Evolutionary conservation across 257 asterid species (phyloP), one percentile per base, ranked within the genome.

Genomic region (Jasminum sambac): DNA sequence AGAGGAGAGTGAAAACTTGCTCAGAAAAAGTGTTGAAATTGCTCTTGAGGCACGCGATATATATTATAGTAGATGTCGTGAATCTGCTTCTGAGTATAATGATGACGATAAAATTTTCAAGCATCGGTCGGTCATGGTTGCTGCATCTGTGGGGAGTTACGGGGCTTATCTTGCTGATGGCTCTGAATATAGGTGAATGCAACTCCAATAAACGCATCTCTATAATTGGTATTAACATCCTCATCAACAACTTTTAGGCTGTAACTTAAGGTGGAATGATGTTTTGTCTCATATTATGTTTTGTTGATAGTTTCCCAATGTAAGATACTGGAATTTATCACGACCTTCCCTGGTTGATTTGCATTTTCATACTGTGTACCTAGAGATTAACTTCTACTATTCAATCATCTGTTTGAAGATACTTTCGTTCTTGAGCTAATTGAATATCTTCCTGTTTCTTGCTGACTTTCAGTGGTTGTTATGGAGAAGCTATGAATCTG

Each of bases 161-260:
- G 98, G 98, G 40, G 98, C 98, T 61, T 89, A 85, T 81, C 79
- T 92, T 64, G 96, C 98, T 64, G 96, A 92, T 66, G 98, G 98
- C 66, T 92, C 98, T 34, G 98, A 92, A 73, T 92, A 89, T 81
- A 92, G 98, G 98, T 92, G 48, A 63, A 78, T 57, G 76, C 55
- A 10, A 48, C 71, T 70, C 74, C 36, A 16, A 13, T 66, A 19
- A 6, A 19, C 21, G 62, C n/a, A 55, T 55, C 34, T 55, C 62
- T 19, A 19, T 55, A 21, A 34, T 23, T 21, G 34, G 30, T 23
- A 8, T 55, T 55, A 6, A 13, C 36, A 55, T 19, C 62, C 59
- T 19, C 34, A 19, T 30, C 9, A 11, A 4, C 4, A 55, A 55
- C 5, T 7, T 11, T 55, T 55, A 21, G 60, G 62, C 26, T 1